phyloP scores from a whole-genome alignment of 2,329 filamentous ascomycete genomes.

The Hansfordia pulvinata region DNA sequence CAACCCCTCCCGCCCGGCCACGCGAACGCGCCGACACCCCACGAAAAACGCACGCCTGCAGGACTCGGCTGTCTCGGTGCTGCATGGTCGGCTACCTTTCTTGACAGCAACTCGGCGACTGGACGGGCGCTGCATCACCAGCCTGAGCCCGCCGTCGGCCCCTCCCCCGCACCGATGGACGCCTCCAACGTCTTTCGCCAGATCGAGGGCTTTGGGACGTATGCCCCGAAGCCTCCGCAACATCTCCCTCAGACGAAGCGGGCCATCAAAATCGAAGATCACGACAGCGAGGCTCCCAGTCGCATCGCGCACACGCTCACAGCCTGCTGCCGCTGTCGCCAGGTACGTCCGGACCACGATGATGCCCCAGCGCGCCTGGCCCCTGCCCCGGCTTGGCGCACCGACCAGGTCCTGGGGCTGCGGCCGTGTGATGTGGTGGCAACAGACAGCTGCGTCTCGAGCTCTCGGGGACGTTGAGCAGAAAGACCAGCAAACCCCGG shows the following conservation, averaged over 20 bases:
- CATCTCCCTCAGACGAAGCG: constrained; percentile 12
- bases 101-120: too few relatives aligned
- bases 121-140: too few relatives aligned
- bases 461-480: not conserved
- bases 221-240: constrained; percentile 24
- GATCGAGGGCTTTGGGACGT: constrained; percentile 30
- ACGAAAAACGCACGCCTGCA: too few relatives aligned
- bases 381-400: too few relatives aligned
- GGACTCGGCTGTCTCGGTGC: too few relatives aligned
- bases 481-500: too few relatives aligned
- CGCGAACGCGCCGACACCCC: too few relatives aligned
- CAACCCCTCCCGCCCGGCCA: too few relatives aligned
- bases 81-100: too few relatives aligned
- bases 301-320: constrained; percentile 68
- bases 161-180: constrained; percentile 32
- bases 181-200: constrained; percentile 45
- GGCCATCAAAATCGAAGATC: constrained; percentile 23
- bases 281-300: constrained; percentile 37
- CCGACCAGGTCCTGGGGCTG: not conserved
- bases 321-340: constrained; percentile 67
- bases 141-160: constrained; percentile 1
- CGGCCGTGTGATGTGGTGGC: not conserved
- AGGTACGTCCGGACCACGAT: constrained; percentile 34
- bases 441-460: not conserved
- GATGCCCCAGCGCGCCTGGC: constrained; percentile 1